Conservation (phyloP, 164 flowering plant species). For the Liquidambar formosana region DNA sequence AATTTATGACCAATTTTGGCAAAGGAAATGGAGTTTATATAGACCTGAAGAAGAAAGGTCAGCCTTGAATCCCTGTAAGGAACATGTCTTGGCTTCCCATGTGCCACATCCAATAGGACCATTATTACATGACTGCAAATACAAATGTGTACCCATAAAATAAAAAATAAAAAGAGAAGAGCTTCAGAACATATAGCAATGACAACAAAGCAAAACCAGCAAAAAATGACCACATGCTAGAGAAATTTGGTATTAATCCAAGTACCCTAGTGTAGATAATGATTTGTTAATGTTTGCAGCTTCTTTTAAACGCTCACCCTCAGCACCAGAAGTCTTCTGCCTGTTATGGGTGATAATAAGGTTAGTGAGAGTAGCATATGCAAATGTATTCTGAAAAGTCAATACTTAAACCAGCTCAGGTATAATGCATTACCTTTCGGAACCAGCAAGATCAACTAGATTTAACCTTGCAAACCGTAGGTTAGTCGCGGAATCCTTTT, state of each 20-base stretch:
- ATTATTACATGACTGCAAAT: slow-evolving; percentile 89
- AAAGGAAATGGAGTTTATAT: slow-evolving; percentile 5
- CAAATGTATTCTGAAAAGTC: background rate
- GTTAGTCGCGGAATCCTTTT: slow-evolving; percentile 81
- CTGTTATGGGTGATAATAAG: slow-evolving; percentile 35
- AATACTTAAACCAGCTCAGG: background rate
- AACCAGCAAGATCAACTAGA: slow-evolving; percentile 99
- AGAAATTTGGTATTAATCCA: slow-evolving; percentile 6
- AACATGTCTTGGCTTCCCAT: slow-evolving; percentile 82
- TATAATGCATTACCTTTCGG: slow-evolving; percentile 70
- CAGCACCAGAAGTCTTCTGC: slow-evolving; percentile 99
- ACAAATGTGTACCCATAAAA: background rate
- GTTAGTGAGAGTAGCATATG: slow-evolving; percentile 1
- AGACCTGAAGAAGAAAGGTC: slow-evolving; percentile 97
- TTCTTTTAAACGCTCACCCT: slow-evolving; percentile 96
- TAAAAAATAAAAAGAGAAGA: no score
- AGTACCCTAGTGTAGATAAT: slow-evolving; percentile 89
- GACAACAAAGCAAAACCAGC: background rate
- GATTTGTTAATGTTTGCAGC: slow-evolving; percentile 97
- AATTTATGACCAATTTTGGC: background rate
- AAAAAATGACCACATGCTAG: background rate
- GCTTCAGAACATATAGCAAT: background rate
- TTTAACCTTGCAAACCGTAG: slow-evolving; percentile 87
- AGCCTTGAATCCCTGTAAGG: slow-evolving; percentile 98
- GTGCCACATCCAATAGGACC: slow-evolving; percentile 88